Evolutionary conservation across 1,284 basidiomycete species (phyloP).

Genomic region (Boletus sp.): DNA sequence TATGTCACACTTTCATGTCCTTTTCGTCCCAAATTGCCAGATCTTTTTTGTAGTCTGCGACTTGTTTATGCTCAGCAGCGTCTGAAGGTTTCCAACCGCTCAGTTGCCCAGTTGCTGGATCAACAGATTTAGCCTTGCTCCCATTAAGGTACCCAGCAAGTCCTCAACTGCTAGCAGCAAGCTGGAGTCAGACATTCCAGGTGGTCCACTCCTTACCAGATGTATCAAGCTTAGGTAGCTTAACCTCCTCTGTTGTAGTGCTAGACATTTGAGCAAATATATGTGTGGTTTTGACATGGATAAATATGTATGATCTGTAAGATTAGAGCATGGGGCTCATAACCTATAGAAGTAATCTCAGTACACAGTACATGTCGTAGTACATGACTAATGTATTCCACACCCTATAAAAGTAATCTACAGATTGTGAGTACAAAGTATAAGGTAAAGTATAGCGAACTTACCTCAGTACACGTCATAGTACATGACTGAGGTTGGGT

Average conservation of each 20-base stretch:
- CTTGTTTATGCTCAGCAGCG: too few relatives aligned
- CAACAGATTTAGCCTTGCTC: background rate
- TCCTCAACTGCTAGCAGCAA: background rate
- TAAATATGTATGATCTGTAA: background rate
- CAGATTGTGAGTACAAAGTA: too few relatives aligned
- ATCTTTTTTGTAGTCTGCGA: too few relatives aligned
- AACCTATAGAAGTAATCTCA: background rate
- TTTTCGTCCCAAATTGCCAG: background rate
- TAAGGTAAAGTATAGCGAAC: too few relatives aligned
- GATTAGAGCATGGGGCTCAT: background rate
- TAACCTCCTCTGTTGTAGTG: background rate
- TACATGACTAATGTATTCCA: background rate
- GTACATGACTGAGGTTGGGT: too few relatives aligned
- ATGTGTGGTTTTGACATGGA: background rate
- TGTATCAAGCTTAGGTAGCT: background rate
- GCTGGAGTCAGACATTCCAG: background rate
- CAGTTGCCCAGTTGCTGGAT: background rate
- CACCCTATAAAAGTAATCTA: too few relatives aligned
- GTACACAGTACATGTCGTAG: background rate
- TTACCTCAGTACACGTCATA: too few relatives aligned
- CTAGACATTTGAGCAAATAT: background rate
- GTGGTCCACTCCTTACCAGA: background rate
- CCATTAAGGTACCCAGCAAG: background rate
- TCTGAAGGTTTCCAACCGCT: background rate
- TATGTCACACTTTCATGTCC: background rate